Base-by-base conservation (phyloP, 139 green algal species). In the Desmodesmus armatus region DNA sequence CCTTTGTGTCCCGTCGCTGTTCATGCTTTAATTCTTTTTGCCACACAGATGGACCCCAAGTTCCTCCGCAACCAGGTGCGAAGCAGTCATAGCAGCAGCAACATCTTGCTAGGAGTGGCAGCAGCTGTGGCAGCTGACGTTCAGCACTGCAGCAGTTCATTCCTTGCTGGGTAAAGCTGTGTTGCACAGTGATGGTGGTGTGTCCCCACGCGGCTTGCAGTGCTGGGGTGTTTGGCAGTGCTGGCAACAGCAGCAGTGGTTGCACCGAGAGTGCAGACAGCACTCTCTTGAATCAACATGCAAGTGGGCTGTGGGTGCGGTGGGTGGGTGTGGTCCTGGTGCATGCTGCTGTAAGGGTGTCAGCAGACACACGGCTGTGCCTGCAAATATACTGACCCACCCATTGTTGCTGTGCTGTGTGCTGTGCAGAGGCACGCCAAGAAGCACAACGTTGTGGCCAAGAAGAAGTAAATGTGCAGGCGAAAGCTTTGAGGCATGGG, bases 11-110 rank as follows among this genome's bases (percentile, higher is more conserved):
- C n/a, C n/a, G n/a, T n/a, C n/a, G n/a, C n/a, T n/a, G n/a, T n/a
- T n/a, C n/a, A n/a, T n/a, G n/a, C n/a, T n/a, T n/a, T 44, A 33
- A 3, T 66, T 13, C 29, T 67, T 19, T 27, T 31, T 55, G n/a
- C n/a, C 51, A n/a, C 82, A 77, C 90, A 96, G 88, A 98, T 97
- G 95, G 95, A 98, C 88, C 95, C 95, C 89, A 98, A 98, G 92
- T 98, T 98, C 92, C 88, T 98, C 82, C 91, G 95, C 77, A 98
- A 98, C 93, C 94, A 96, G 93, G 93, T 96, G 72, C 23, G 87
- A 23, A 15, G 37, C 43, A 78, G 37, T 39, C n/a, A n/a, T n/a
- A n/a, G n/a, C n/a, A n/a, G n/a, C n/a, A n/a, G n/a, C n/a, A n/a
- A n/a, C n/a, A n/a, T n/a, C n/a, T n/a, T 40, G 65, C 65, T 21